Evolutionary conservation across 2,329 filamentous ascomycete species (phyloP).

Genomic region (Xylaria sp.): DNA sequence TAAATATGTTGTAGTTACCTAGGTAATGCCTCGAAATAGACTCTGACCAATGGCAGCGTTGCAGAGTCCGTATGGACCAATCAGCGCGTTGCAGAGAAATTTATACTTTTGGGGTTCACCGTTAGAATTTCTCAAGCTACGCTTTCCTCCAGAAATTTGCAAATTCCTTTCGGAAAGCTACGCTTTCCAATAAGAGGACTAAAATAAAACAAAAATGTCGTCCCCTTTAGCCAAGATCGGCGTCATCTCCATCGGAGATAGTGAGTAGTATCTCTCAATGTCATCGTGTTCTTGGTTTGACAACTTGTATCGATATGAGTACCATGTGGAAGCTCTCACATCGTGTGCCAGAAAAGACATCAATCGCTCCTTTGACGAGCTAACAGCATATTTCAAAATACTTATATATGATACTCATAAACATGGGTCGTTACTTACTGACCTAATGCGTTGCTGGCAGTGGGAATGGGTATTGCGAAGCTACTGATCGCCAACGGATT

Average conservation of each 20-base stretch:
- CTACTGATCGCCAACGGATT: conserved; percentile 61
- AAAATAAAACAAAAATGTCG: conserved; percentile 38
- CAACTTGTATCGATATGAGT: background rate
- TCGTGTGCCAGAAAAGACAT: background rate
- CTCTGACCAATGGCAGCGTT: too few relatives aligned
- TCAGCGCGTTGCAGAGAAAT: too few relatives aligned
- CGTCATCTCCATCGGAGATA: conserved; percentile 65
- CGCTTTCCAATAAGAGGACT: background rate
- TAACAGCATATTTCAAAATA: background rate
- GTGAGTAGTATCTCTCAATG: background rate
- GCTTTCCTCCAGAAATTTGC: too few relatives aligned
- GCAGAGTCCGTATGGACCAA: too few relatives aligned
- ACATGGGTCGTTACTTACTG: background rate
- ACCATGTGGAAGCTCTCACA: background rate
- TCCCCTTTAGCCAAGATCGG: conserved; percentile 54
- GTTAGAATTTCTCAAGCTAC: too few relatives aligned
- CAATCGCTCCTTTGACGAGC: background rate
- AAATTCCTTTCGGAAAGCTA: too few relatives aligned
- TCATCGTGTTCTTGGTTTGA: background rate
- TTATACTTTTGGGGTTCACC: too few relatives aligned
- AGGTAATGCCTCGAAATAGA: too few relatives aligned
- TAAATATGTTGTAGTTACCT: too few relatives aligned
- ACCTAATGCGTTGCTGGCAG: background rate
- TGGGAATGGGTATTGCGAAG: conserved; percentile 64
- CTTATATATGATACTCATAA: background rate